A percentile compares a stretch with the other conserved stretches of the same genome.
Conservation (phyloP, 208 protist species). For the Wallacemonas sp. region DNA sequence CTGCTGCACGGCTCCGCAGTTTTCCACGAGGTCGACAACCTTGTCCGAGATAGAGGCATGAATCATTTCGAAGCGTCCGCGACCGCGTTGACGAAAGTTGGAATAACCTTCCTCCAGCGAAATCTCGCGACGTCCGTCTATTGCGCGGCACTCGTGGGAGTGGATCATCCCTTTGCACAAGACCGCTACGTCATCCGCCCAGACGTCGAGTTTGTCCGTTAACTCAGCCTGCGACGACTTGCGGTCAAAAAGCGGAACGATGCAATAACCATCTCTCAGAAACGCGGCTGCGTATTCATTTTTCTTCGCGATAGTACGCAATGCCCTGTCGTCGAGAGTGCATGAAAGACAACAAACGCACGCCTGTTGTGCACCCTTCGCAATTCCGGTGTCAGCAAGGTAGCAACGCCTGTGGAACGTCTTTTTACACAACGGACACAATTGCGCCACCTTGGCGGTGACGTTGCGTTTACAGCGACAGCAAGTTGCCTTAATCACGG, state of each 20-base stretch:
- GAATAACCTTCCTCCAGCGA: slow-evolving; percentile 55
- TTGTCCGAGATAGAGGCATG: slow-evolving; percentile 40
- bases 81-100: slow-evolving; percentile 65
- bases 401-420: slow-evolving; percentile 52
- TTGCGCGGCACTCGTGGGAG: slow-evolving; percentile 39
- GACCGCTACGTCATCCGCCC: slow-evolving; percentile 26
- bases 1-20: slow-evolving; percentile 33
- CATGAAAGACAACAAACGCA: slow-evolving; percentile 61
- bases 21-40: slow-evolving; percentile 36
- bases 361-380: background rate
- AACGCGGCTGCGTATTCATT: slow-evolving; percentile 41
- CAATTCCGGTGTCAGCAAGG: slow-evolving; percentile 43
- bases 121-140: slow-evolving; percentile 21
- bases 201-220: slow-evolving; percentile 24
- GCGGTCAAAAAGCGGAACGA: slow-evolving; percentile 35
- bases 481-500: background rate
- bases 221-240: slow-evolving; percentile 11
- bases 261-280: slow-evolving; percentile 52
- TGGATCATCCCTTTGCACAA: slow-evolving; percentile 43
- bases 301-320: background rate
- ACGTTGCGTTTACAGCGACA: background rate
- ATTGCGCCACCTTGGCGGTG: slow-evolving; percentile 5
- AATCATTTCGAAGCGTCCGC: slow-evolving; percentile 67
- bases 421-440: slow-evolving; percentile 25
- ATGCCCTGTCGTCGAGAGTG: background rate